A percentile compares a stretch with the other conserved stretches of the same genome.
phyloP scores from a whole-genome alignment of 306 rosid species.

The Inga oerstediana region DNA sequence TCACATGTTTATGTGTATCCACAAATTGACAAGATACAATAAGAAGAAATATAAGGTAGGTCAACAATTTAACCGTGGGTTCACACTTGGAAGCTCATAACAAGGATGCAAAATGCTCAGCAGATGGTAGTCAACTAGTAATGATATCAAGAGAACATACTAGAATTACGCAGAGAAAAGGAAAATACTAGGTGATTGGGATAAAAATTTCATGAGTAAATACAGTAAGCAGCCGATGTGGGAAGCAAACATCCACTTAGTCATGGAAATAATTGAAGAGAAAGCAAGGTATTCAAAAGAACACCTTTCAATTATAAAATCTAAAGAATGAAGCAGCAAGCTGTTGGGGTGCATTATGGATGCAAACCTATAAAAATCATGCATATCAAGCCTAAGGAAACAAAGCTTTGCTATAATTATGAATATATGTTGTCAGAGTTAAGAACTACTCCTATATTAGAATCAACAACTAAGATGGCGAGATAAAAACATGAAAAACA shows the following conservation, averaged over 20 bases:
- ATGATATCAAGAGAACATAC: not conserved
- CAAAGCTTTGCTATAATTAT: conserved; percentile 1
- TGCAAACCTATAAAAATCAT: not conserved
- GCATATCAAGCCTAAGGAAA: conserved; percentile 23
- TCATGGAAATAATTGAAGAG: not conserved
- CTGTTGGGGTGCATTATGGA: not conserved
- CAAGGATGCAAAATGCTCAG: not conserved
- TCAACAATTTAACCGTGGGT: not conserved
- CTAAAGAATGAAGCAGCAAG: not conserved
- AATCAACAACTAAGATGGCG: conserved; percentile 16
- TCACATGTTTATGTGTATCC: not conserved
- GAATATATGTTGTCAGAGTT: not conserved
- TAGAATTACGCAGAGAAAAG: not conserved
- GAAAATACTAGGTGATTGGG: not conserved
- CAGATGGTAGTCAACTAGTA: not conserved
- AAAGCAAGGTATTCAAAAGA: not conserved
- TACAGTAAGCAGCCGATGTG: not conserved
- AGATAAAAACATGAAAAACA: not conserved
- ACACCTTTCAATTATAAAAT: not conserved
- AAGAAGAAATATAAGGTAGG: not conserved
- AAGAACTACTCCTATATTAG: conserved; percentile 4
- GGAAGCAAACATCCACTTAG: conserved; percentile 1
- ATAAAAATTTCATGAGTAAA: not conserved
- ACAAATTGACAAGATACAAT: not conserved
- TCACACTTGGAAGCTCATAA: not conserved